Evolutionary conservation across 768 basidiomycete genomes (phyloP).

Genomic region (Sistotremastrum niveocremeum): DNA sequence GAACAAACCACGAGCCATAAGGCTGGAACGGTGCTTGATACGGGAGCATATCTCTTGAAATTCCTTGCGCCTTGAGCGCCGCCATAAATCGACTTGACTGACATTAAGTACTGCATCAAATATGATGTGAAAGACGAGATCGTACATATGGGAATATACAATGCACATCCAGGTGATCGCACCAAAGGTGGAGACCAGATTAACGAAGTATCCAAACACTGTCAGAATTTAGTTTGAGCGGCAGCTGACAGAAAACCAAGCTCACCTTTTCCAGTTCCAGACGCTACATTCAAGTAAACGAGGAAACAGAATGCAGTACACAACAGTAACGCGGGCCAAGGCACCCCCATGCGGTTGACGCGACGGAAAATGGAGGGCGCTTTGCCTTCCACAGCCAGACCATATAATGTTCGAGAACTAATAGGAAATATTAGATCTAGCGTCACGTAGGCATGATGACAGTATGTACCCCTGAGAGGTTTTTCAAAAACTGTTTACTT

Average conservation of each 20-base stretch:
- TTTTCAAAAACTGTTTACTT: neutral
- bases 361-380: conserved; percentile 27
- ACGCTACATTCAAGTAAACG: conserved; percentile 43
- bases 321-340: conserved; percentile 30
- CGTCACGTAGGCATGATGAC: too few species aligned
- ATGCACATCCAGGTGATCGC: conserved; percentile 33
- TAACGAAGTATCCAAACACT: conserved; percentile 27
- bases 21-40: conserved; percentile 18
- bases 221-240: neutral
- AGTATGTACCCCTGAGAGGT: conserved; percentile 9
- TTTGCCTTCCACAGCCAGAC: conserved; percentile 32
- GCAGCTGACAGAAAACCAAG: neutral
- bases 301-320: conserved; percentile 43
- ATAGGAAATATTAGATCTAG: neutral
- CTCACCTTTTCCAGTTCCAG: conserved; percentile 37
- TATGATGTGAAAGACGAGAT: neutral
- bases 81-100: conserved; percentile 32
- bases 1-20: conserved; percentile 3
- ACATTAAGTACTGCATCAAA: conserved; percentile 6
- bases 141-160: conserved; percentile 46
- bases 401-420: conserved; percentile 34
- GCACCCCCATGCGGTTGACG: conserved; percentile 22
- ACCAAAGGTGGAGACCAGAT: conserved; percentile 28
- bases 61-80: conserved; percentile 31
- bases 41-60: conserved; percentile 27